phyloP scores from a whole-genome alignment of 441 rosid genomes.

The Adansonia gregorii region DNA sequence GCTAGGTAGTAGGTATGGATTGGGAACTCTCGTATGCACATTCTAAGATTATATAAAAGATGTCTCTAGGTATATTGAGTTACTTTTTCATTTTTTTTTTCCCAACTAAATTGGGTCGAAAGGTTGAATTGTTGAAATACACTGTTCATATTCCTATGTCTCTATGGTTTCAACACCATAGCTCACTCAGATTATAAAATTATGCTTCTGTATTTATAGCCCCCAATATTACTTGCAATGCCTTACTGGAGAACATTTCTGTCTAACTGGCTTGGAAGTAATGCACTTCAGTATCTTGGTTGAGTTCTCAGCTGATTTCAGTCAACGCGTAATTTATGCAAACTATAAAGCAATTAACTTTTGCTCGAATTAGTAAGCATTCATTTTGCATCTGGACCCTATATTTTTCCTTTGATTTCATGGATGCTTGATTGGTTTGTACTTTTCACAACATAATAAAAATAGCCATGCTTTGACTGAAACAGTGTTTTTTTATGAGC shows the following conservation, averaged over 20 bases:
- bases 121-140: conserved; percentile 13
- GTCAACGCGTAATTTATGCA: background rate
- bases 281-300: background rate
- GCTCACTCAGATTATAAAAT: background rate
- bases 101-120: conserved; percentile 7
- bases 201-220: background rate
- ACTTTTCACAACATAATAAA: conserved; percentile 1
- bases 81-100: background rate
- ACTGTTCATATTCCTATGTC: background rate
- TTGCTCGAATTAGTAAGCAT: background rate
- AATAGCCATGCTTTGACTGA: background rate
- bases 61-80: conserved; percentile 2
- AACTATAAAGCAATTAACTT: background rate
- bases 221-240: background rate
- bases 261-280: background rate
- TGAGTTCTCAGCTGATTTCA: background rate
- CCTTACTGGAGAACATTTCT: background rate
- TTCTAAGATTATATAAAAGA: background rate
- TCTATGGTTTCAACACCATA: conserved; percentile 10
- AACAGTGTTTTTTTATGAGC: background rate
- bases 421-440: background rate
- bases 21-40: background rate
- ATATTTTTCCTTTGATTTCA: conserved; percentile 8
- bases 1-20: conserved; percentile 5
- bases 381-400: conserved; percentile 8